Evolutionary conservation across 2,329 filamentous ascomycete genomes (phyloP).

Genomic region (Aureobasidium vineae): DNA sequence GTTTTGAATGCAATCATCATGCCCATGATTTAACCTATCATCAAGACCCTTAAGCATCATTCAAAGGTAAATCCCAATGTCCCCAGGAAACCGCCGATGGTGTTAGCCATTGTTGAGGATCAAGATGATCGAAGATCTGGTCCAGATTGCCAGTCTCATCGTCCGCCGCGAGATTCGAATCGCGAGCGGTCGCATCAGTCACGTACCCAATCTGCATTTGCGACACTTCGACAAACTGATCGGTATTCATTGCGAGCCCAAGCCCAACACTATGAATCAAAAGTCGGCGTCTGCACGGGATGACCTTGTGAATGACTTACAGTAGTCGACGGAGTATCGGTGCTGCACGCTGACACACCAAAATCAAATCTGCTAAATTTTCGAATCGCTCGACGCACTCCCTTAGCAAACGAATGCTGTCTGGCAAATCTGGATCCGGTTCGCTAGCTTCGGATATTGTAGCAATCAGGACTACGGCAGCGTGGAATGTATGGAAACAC

Average conservation of each 20-base stretch:
- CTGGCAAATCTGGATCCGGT: not conserved
- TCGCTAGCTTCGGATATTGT: not conserved
- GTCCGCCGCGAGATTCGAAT: too few species aligned
- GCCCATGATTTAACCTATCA: not conserved
- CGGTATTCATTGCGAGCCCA: not conserved
- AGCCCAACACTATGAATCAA: not conserved
- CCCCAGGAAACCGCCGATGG: not conserved
- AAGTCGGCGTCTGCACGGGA: not conserved
- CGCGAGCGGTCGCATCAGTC: not conserved
- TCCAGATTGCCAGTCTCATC: not conserved
- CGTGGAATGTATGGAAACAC: conserved; percentile 46
- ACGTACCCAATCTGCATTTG: not conserved
- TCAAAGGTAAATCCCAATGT: not conserved
- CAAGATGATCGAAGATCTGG: not conserved
- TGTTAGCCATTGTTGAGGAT: not conserved
- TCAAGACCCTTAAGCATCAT: not conserved
- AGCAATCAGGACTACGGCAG: conserved; percentile 30
- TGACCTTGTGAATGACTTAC: not conserved
- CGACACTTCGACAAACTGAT: not conserved
- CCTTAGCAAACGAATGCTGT: not conserved
- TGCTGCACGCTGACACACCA: not conserved
- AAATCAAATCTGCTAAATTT: not conserved
- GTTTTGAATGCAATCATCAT: not conserved
- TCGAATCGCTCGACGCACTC: not conserved
- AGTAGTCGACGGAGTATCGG: conserved; percentile 1